A percentile compares a stretch with the other conserved stretches of the same genome.
Evolutionary conservation across 2,329 filamentous ascomycete genomes (phyloP).

Genomic region (Colletotrichum caudatum): DNA sequence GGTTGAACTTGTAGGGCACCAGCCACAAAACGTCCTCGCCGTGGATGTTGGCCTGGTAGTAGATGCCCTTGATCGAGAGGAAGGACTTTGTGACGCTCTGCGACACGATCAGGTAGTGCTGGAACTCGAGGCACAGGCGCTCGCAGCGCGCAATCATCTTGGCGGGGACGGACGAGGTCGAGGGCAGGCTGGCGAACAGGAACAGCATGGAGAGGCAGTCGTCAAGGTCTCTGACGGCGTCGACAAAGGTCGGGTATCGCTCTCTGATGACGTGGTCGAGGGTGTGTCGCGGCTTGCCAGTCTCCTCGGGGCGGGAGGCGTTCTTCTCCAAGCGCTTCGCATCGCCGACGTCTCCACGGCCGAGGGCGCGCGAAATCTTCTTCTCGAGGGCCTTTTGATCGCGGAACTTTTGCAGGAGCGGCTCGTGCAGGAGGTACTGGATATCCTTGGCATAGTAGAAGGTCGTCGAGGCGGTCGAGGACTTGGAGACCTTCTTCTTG

Average conservation of each 20-base stretch:
- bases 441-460: constrained; percentile 96
- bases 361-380: constrained; percentile 94
- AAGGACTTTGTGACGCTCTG: constrained; percentile 95
- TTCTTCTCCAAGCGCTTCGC: constrained; percentile 88
- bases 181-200: constrained; percentile 95
- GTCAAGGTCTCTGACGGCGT: constrained; percentile 93
- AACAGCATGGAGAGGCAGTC: constrained; percentile 98
- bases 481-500: constrained; percentile 96
- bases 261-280: constrained; percentile 98
- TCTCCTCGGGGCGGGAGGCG: constrained; percentile 89
- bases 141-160: constrained; percentile 98
- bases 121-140: constrained; percentile 92
- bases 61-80: constrained; percentile 98
- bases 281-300: constrained; percentile 87
- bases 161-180: constrained; percentile 86
- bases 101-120: constrained; percentile 95
- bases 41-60: constrained; percentile 97
- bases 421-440: constrained; percentile 97
- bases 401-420: constrained; percentile 91
- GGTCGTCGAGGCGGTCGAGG: constrained; percentile 88
- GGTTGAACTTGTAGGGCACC: constrained; percentile 97
- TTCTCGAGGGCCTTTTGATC: constrained; percentile 97
- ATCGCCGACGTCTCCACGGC: constrained; percentile 90
- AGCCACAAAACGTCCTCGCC: constrained; percentile 98
- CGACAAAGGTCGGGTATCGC: constrained; percentile 96